These are phyloP conservation scores for Paracoccidioides brasiliensis DNA, from an alignment of 2,329 filamentous ascomycete species.

Conservation along the genomic window DNA sequence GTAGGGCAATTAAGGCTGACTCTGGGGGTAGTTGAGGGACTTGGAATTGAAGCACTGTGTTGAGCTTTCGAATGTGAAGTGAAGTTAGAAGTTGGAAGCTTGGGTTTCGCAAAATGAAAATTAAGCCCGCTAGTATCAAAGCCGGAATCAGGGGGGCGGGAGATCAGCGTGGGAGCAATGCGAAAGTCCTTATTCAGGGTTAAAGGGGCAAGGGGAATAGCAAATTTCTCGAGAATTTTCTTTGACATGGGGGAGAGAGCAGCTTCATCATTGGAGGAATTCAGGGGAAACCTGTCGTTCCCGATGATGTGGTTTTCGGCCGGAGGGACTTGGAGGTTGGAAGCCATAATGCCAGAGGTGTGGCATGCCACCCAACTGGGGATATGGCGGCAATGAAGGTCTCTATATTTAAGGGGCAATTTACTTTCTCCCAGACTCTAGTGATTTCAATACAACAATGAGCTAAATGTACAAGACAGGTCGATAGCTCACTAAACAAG, in stretches of 20 bases:
- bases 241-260: slow-evolving; percentile 11
- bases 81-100: slow-evolving; percentile 10
- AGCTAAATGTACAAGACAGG: background rate
- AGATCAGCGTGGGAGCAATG: slow-evolving; percentile 16
- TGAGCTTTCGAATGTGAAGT: slow-evolving; percentile 5
- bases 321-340: background rate
- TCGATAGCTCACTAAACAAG: background rate
- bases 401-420: background rate
- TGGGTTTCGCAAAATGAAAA: slow-evolving; percentile 26
- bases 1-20: background rate
- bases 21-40: background rate
- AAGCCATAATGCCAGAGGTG: background rate
- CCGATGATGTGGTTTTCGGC: background rate
- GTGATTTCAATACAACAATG: background rate
- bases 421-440: background rate
- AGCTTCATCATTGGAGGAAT: slow-evolving; percentile 5
- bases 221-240: slow-evolving; percentile 12
- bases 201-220: slow-evolving; percentile 6
- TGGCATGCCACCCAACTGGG: background rate
- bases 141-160: slow-evolving; percentile 20
- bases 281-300: background rate
- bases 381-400: background rate
- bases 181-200: slow-evolving; percentile 5
- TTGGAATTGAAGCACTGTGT: background rate
- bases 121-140: slow-evolving; percentile 19